Evolutionary conservation across 805 yeast genomes (phyloP), one percentile per base, ranked within the genome.

Genomic region (Nakazawaea sp.): DNA sequence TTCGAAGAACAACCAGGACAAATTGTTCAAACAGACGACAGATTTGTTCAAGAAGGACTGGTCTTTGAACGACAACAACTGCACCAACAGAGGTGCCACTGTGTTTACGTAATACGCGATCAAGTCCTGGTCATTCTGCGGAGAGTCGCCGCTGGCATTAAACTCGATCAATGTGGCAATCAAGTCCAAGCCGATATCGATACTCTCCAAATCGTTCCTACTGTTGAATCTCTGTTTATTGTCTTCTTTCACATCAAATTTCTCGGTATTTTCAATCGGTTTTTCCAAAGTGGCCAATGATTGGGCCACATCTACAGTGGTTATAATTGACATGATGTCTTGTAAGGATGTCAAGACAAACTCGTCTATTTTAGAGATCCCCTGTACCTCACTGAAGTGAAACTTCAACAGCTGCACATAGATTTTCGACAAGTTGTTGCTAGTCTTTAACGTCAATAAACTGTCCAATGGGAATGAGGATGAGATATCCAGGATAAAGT

Each of bases 111-210:
- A 44, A 19, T 45, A 39, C 11, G 38, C 40, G 4, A 43, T 18
- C 6, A 60, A 42, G 6, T 42, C 37, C n/a, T n/a, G n/a, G 18
- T 58, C 61, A 36, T 49, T 51, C n/a, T 58, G 42, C n/a, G 35
- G 30, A 3, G 16, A 26, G 9, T 29, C 34, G 50, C 40, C 13
- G 15, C 35, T 23, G 21, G 39, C 39, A 17, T 52, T 51, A 29
- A 59, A 69, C 54, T 88, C 96, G 47, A 82, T 70, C 5, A 79
- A 64, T 1, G 89, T 82, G 1, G 96, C 76, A 18, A 86, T 63
- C 23, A 90, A 55, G 54, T 90, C 97, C 17, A 89, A 58, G 0
- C 82, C 66, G 1, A 81, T 67, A 47, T 86, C 95, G 17, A 83
- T 61, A 4, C 83, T 68, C 45, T 80, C 80, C 33, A 82, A 57